Conservation (phyloP, 257 asterid genomes). For the Solanum corneliomulleri region DNA sequence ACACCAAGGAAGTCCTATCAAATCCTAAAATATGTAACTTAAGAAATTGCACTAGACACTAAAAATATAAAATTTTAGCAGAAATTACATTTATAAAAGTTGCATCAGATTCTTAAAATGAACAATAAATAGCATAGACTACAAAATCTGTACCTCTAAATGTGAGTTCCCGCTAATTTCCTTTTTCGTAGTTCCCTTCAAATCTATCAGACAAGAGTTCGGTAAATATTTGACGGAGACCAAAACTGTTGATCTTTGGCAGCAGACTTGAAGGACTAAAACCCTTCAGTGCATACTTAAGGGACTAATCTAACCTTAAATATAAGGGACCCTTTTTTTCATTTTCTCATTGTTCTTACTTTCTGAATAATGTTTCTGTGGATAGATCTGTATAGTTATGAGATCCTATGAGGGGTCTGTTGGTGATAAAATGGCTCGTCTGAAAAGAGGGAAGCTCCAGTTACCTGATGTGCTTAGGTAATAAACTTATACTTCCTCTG, state of each 20-base stretch:
- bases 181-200: not conserved
- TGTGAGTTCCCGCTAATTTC: not conserved
- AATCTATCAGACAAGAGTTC: not conserved
- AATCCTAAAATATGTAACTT: not conserved
- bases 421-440: constrained; percentile 39
- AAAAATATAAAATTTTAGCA: not conserved
- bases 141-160: not conserved
- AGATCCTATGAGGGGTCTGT: constrained; percentile 51
- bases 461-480: constrained; percentile 49
- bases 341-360: not conserved
- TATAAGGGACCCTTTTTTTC: not conserved
- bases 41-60: not conserved
- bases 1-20: not conserved
- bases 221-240: not conserved
- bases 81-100: not conserved
- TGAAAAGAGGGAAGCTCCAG: constrained; percentile 50
- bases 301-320: not conserved
- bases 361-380: constrained; percentile 1
- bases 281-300: not conserved
- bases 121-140: not conserved
- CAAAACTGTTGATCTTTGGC: not conserved
- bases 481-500: not conserved
- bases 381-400: constrained; percentile 45
- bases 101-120: not conserved
- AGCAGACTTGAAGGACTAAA: not conserved